Base-by-base conservation (phyloP, 2,329 filamentous ascomycete genomes). In the Exophiala lecanii-corni region DNA sequence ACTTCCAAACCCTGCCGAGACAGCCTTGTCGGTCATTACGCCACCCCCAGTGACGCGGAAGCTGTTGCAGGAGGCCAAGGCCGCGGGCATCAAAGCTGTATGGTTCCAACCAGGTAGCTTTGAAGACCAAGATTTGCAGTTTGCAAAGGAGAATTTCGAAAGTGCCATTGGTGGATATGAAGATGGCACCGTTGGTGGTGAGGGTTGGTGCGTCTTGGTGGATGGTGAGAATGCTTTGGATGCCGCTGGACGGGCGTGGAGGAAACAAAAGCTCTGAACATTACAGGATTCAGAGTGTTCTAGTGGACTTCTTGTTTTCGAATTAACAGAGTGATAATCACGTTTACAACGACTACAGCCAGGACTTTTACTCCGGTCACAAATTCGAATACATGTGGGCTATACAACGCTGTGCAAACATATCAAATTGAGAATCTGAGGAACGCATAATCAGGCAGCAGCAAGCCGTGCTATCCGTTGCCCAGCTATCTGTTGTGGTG, bases 31-130 rank as follows among this genome's bases (percentile, higher is more conserved):
- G 23, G 78, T 97, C 58, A 88, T 97, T 61, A 97, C 92, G 9
- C 87, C 87, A 2, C 91, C 92, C 0, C 66, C 74, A 2, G 80
- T 86, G 20, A 95, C 92, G 1, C 74, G 82, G 46, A 69, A 80
- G 57, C 71, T 94, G 5, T 70, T 97, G 30, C 72, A 81, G 50
- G 85, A 94, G 63, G 92, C 91, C 0, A 85, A 82, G 63, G 71
- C 76, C 43, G 72, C 84, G 9, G 82, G 89, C 2, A 69, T 94
- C 33, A 75, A 78, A 13, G 76, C 86, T 18, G 81, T 95, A 4
- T 95, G 87, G 85, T 69, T 97, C 53, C 92, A 97, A 68, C 92
- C 92, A 0, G 92, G 91, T 1, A 89, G 81, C 12, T 97, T 85
- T 60, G 81, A 95, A 61, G 78, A 85, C 39, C 78, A 80, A 45